A percentile compares a stretch with the other conserved stretches of the same genome.
Conservation (phyloP, 140 eudicot species). For the Ambrosia hybrid region DNA sequence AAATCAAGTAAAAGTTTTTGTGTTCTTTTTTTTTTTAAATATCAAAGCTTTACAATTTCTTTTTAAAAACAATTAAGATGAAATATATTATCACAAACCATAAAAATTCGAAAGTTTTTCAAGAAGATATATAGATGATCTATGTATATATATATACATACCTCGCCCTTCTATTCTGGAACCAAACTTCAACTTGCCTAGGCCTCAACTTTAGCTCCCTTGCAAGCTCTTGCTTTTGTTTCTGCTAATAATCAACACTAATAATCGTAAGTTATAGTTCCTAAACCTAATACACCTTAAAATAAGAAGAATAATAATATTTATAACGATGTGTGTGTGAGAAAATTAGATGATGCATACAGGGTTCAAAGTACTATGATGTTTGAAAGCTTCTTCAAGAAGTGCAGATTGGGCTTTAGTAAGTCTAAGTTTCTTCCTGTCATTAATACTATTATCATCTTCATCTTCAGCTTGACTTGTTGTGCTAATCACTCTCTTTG, state of each 20-base stretch:
- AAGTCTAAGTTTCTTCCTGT: constrained; percentile 88
- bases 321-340: neutral
- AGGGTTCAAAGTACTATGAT: constrained; percentile 89
- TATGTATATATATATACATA: neutral
- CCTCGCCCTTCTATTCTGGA: constrained; percentile 92
- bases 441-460: constrained; percentile 58
- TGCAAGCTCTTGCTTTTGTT: constrained; percentile 90
- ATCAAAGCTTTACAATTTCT: neutral
- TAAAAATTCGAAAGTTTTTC: neutral
- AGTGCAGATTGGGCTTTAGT: constrained; percentile 94
- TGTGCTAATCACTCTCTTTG: constrained; percentile 31
- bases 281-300: neutral
- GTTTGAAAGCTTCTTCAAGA: constrained; percentile 88
- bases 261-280: constrained; percentile 26
- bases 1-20: neutral
- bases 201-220: constrained; percentile 82
- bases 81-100: neutral
- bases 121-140: neutral
- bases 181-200: constrained; percentile 96
- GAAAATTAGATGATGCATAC: constrained; percentile 37
- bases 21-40: neutral
- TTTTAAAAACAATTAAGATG: neutral
- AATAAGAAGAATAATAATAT: neutral
- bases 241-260: constrained; percentile 60
- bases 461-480: constrained; percentile 38